Percentiles rank a stretch among this genome's conserved stretches.
Evolutionary conservation across 2,329 filamentous ascomycete species (phyloP).

Genomic region (Nakataea oryzae): DNA sequence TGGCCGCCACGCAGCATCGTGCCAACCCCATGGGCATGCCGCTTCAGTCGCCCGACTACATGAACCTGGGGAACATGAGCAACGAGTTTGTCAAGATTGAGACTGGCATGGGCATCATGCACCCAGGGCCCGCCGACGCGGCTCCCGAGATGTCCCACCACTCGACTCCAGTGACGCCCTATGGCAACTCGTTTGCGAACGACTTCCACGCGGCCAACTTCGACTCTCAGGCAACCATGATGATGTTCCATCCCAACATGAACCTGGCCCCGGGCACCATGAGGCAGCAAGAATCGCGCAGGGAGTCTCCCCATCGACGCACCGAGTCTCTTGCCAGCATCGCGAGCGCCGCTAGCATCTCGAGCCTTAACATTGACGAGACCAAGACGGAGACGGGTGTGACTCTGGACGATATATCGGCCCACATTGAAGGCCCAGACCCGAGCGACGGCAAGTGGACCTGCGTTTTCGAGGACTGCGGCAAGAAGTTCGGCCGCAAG

Average conservation of each 20-base stretch:
- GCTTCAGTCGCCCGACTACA: conserved; percentile 46
- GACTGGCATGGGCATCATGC: conserved; percentile 14
- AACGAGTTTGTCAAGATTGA: conserved; percentile 23
- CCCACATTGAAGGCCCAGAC: conserved; percentile 64
- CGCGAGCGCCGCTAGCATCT: conserved; percentile 47
- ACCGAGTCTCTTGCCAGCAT: conserved; percentile 51
- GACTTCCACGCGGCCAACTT: conserved; percentile 24
- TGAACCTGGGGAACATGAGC: conserved; percentile 29
- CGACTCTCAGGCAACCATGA: conserved; percentile 9
- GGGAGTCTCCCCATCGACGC: conserved; percentile 34
- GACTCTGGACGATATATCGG: conserved; percentile 71
- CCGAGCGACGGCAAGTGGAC: conserved; percentile 67
- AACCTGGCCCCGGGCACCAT: conserved; percentile 1
- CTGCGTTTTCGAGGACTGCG: conserved; percentile 64
- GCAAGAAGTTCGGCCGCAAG: conserved; percentile 88
- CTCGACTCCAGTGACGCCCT: conserved; percentile 40
- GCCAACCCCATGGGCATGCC: conserved; percentile 29
- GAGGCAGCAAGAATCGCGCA: conserved; percentile 10
- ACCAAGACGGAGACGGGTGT: conserved; percentile 71
- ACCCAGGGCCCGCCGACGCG: conserved; percentile 29
- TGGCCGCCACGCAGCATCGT: conserved; percentile 45
- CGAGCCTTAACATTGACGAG: conserved; percentile 54
- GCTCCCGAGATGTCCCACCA: conserved; percentile 33
- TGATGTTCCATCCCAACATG: conserved; percentile 10
- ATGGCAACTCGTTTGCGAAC: conserved; percentile 24